Base-by-base conservation (phyloP, 2,329 filamentous ascomycete genomes). In the Fusarium nurragi region DNA sequence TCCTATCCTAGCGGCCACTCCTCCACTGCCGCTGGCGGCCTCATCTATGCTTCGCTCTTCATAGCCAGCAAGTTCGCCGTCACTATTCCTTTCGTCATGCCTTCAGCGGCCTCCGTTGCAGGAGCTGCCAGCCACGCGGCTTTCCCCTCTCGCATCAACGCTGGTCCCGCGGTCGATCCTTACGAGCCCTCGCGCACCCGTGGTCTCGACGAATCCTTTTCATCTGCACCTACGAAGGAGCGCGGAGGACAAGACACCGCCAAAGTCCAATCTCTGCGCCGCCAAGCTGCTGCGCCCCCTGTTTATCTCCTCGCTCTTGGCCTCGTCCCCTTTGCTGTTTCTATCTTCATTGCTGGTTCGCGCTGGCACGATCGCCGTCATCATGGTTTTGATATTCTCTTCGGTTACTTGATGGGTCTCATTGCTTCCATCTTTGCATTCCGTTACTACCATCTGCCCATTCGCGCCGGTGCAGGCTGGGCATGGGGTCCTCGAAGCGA, bases 341-440 rank as follows among this genome's bases (percentile, higher is more conserved):
- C 93, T 6, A 85, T 93, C 64, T 97, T 93, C 79, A 90, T 97
- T 63, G 84, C 90, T n/a, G 87, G 89, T 25, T 94, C 92, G 2
- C 90, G 94, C 12, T 98, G 90, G 85, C 93, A 90, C 59, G 90
- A 97, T 76, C 96, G 90, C 79, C 88, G 92, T 36, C 94, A 98
- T 76, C 91, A 94, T 75, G 93, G 90, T n/a, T 94, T 97, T 75
- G 94, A 98, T 67, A 91, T 97, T 66, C 78, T 97, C 4, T 92
- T 91, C 64, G 94, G 94, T n/a, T 90, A 89, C 53, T 67, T 91
- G 13, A 90, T 97, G 62, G 94, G 94, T 10, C 84, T 89, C 14
- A 77, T 88, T 40, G 86, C 86, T 34, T 86, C 91, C 19, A 88
- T 89, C 74, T 88, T 94, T 68, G 86, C 89, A 4, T 97, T 97